phyloP scores from a whole-genome alignment of 2,329 filamentous ascomycete genomes.

The Xylariaceae sp. region DNA sequence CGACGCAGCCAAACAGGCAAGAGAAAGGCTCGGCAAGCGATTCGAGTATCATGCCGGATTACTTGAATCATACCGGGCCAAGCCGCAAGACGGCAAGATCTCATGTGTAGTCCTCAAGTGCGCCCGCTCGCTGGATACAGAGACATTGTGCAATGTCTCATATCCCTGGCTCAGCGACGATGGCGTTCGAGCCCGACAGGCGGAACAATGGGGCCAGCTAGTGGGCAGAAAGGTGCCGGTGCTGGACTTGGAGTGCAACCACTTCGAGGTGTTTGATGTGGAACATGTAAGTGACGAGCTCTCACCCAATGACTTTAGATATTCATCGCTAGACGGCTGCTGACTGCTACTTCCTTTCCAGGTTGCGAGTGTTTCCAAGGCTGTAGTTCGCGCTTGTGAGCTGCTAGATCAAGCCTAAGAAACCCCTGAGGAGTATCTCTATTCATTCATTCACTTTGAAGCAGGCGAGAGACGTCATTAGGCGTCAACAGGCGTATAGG shows the following conservation, averaged over 20 bases:
- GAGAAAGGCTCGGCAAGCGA: conserved; percentile 3
- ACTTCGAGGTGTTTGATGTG: conserved; percentile 27
- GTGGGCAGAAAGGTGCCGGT: conserved; percentile 20
- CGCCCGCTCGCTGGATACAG: conserved; percentile 18
- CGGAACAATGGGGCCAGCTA: conserved; percentile 23
- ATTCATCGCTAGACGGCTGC: background rate
- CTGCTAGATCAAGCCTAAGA: conserved; percentile 3
- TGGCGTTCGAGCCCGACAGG: conserved; percentile 4
- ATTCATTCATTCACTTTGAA: too few species aligned
- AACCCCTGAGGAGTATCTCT: too few species aligned
- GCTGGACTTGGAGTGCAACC: conserved; percentile 27
- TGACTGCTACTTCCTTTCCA: background rate
- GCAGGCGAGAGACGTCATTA: too few species aligned
- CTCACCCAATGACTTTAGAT: background rate
- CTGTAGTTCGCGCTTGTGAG: conserved; percentile 6
- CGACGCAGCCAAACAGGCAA: conserved; percentile 4
- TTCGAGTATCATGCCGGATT: conserved; percentile 13
- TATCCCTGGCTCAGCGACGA: conserved; percentile 18
- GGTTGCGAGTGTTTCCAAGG: conserved; percentile 11
- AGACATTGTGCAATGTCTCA: conserved; percentile 18
- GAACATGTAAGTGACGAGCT: conserved; percentile 11
- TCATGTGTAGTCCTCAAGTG: conserved; percentile 23
- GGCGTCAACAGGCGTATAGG: too few species aligned
- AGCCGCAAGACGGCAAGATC: background rate
- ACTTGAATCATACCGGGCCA: conserved; percentile 11